A percentile compares a stretch with the other conserved stretches of the same genome.
Conservation (phyloP, 495 filamentous ascomycete genomes). For the Penicillium bovifimosum region DNA sequence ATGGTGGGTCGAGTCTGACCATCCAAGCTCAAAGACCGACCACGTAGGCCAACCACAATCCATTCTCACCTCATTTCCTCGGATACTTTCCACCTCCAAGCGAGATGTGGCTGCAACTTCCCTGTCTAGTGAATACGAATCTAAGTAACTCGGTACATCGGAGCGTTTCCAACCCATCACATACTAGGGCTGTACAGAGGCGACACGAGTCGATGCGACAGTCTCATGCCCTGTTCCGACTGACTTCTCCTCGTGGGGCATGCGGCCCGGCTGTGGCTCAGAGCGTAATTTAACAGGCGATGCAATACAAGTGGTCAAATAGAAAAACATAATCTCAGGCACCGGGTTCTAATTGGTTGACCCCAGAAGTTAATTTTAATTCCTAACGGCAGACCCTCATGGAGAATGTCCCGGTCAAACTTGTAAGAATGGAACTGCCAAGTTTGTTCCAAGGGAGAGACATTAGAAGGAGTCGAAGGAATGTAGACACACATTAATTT, state of each 20-base stretch:
- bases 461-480: not conserved
- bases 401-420: not conserved
- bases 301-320: not conserved
- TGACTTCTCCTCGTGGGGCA: not conserved
- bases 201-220: not conserved
- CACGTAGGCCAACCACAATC: not conserved
- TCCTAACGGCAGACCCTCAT: not conserved
- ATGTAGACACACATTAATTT: not conserved
- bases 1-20: not conserved
- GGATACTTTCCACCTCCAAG: not conserved
- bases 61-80: not conserved
- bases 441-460: not conserved
- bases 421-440: slow-evolving; percentile 1
- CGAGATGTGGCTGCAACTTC: not conserved
- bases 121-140: not conserved
- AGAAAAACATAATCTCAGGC: not conserved
- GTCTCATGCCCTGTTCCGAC: not conserved
- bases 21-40: not conserved
- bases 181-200: not conserved
- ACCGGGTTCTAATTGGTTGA: not conserved
- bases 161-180: not conserved
- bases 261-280: not conserved
- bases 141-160: too few relatives aligned
- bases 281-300: not conserved
- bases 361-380: not conserved